Percentiles rank a stretch among this genome's conserved stretches.
phyloP scores from a whole-genome alignment of 83 land plant genomes.

The Diphasiastrum complanatum region DNA sequence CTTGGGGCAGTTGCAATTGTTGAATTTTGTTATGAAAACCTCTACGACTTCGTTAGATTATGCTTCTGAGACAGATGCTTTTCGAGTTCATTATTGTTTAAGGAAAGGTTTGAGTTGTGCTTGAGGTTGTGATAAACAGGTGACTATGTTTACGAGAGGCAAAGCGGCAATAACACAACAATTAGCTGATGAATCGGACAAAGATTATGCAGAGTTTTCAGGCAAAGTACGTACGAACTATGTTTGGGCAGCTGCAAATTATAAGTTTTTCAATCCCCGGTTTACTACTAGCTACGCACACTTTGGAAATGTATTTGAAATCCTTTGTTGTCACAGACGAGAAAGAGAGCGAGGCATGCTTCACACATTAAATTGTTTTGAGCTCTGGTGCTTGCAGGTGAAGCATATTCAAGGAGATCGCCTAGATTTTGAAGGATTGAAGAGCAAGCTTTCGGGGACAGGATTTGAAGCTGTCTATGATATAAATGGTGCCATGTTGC shows the following conservation, averaged over 20 bases:
- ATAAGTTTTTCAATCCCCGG: neutral
- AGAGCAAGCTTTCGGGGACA: constrained; percentile 58
- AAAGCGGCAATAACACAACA: constrained; percentile 82
- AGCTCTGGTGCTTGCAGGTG: constrained; percentile 39
- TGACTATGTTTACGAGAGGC: constrained; percentile 92
- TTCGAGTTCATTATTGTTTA: no score
- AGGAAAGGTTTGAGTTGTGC: constrained; percentile 5
- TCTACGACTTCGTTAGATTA: neutral
- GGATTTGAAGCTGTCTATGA: constrained; percentile 94
- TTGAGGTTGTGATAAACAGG: constrained; percentile 35
- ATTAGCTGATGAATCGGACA: constrained; percentile 78
- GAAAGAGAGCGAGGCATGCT: no score
- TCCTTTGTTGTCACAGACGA: no score
- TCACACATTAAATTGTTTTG: no score
- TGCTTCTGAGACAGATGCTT: no score
- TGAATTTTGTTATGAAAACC: neutral
- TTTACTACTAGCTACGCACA: neutral
- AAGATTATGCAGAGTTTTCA: constrained; percentile 57
- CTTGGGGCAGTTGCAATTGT: neutral
- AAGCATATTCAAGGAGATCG: constrained; percentile 95
- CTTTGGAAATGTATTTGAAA: no score
- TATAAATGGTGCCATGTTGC: constrained; percentile 60
- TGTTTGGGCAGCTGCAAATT: no score
- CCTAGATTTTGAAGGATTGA: constrained; percentile 82
- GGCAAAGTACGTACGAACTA: constrained; percentile 70